phyloP scores from a whole-genome alignment of 768 basidiomycete species.

The Pulveroboletus sp. region DNA sequence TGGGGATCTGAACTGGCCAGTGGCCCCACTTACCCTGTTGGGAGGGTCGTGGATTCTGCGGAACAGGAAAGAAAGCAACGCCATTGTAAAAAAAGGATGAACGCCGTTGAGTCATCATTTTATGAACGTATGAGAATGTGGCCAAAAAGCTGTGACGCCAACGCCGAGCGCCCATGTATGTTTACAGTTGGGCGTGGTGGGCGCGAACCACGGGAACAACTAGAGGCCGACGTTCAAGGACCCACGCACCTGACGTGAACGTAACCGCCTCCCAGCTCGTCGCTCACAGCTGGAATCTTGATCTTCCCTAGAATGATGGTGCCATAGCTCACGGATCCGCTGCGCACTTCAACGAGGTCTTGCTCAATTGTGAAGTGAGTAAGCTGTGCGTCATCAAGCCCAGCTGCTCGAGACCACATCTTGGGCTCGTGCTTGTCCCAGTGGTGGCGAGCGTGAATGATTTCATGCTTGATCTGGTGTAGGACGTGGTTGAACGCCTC shows the following conservation, averaged over 20 bases:
- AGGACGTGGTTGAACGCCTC: conserved; percentile 60
- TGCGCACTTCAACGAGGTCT: conserved; percentile 46
- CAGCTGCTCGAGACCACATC: conserved; percentile 64
- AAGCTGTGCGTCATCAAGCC: conserved; percentile 50
- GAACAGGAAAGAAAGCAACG: conserved; percentile 2
- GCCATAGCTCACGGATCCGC: conserved; percentile 61
- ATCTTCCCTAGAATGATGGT: conserved; percentile 75
- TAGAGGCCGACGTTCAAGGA: not conserved
- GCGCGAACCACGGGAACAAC: no score
- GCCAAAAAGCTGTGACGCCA: conserved; percentile 2
- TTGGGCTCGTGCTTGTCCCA: conserved; percentile 60
- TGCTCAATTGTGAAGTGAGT: conserved; percentile 45
- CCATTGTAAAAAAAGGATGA: conserved; percentile 5
- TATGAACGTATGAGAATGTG: conserved; percentile 3
- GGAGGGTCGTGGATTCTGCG: conserved; percentile 72
- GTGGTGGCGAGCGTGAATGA: conserved; percentile 59
- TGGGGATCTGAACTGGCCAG: not conserved
- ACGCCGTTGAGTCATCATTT: conserved; percentile 10
- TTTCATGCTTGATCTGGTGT: conserved; percentile 57
- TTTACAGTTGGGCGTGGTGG: no score
- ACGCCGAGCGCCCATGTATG: conserved; percentile 11
- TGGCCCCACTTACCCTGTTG: conserved; percentile 57
- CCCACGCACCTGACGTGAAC: conserved; percentile 62
- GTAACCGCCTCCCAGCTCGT: conserved; percentile 58
- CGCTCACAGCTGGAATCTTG: conserved; percentile 61